phyloP scores from a whole-genome alignment of 164 flowering plant species.

The Piper betle region DNA sequence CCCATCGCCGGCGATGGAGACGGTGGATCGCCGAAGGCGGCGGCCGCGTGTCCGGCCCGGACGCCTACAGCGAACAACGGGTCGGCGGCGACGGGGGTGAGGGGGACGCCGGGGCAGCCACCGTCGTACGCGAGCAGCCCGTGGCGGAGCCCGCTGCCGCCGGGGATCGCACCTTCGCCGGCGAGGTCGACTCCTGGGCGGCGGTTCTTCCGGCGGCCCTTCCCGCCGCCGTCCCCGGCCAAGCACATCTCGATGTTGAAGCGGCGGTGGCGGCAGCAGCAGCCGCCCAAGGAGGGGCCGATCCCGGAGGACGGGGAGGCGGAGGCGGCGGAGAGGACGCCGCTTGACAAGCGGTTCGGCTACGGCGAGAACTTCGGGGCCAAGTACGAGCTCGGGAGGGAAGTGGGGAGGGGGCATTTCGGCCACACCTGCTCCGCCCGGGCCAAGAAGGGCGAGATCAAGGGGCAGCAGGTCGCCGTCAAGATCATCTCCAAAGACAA shows the following conservation, averaged over 20 bases:
- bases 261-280: conserved; percentile 26
- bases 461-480: conserved; percentile 67
- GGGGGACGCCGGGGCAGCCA: conserved; percentile 8
- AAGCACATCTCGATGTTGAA: conserved; percentile 76
- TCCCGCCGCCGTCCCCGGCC: conserved; percentile 97
- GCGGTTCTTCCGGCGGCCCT: conserved; percentile 66
- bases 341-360: conserved; percentile 85
- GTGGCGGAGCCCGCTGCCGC: conserved; percentile 71
- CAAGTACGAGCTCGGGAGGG: conserved; percentile 87
- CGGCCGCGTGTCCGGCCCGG: conserved; percentile 3
- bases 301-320: conserved; percentile 66
- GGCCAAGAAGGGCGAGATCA: conserved; percentile 72
- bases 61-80: conserved; percentile 4
- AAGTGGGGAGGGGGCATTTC: conserved; percentile 95
- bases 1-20: conserved; percentile 6
- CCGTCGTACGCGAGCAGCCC: conserved; percentile 23
- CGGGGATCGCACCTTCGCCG: conserved; percentile 67
- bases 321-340: conserved; percentile 18
- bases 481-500: conserved; percentile 91
- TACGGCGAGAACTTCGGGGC: conserved; percentile 71
- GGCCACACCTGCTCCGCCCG: conserved; percentile 88
- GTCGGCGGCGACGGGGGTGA: conserved; percentile 7
- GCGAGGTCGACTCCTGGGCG: conserved; percentile 47
- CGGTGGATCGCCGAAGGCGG: not conserved
- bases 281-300: conserved; percentile 56